Percentiles rank a stretch among this genome's conserved stretches.
phyloP scores from a whole-genome alignment of 129 eudicot species.

The sunflower (Helianthus annuus) region DNA sequence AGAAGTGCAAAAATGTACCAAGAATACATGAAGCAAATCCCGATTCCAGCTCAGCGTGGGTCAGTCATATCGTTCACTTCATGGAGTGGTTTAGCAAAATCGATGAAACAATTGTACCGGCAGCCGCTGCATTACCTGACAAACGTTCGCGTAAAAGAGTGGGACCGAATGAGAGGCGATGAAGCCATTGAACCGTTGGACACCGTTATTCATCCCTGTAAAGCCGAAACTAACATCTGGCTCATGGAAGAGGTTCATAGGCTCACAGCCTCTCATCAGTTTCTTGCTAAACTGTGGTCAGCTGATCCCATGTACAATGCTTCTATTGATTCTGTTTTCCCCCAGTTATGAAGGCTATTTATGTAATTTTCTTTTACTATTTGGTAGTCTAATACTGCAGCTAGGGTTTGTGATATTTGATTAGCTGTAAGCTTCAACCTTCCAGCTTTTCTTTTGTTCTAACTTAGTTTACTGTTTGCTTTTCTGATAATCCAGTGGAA shows the following conservation, averaged over 20 bases:
- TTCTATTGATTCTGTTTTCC: conserved; percentile 53
- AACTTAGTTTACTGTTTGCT: not conserved
- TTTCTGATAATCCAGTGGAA: not conserved
- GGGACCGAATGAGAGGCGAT: conserved; percentile 58
- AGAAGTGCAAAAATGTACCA: conserved; percentile 70
- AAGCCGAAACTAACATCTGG: conserved; percentile 85
- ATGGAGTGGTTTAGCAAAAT: conserved; percentile 61
- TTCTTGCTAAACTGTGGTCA: conserved; percentile 57
- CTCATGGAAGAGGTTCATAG: conserved; percentile 82
- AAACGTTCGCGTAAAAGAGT: conserved; percentile 54
- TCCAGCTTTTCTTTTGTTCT: not conserved
- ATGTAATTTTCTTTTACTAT: not conserved
- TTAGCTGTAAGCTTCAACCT: not conserved
- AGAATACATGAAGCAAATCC: conserved; percentile 66
- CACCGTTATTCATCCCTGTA: conserved; percentile 58
- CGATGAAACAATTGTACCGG: conserved; percentile 58
- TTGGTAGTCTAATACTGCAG: conserved; percentile 25
- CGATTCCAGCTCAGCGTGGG: conserved; percentile 57
- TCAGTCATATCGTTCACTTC: conserved; percentile 63
- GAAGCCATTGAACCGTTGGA: conserved; percentile 43
- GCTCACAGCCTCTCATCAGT: conserved; percentile 50
- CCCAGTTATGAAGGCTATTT: conserved; percentile 30
- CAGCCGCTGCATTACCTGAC: conserved; percentile 92
- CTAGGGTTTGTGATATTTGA: conserved; percentile 8
- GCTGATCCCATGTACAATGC: conserved; percentile 53